Evolutionary conservation across 2,329 filamentous ascomycete genomes (phyloP), one percentile per base, ranked within the genome.

Genomic region (Stachybotrys elegans): DNA sequence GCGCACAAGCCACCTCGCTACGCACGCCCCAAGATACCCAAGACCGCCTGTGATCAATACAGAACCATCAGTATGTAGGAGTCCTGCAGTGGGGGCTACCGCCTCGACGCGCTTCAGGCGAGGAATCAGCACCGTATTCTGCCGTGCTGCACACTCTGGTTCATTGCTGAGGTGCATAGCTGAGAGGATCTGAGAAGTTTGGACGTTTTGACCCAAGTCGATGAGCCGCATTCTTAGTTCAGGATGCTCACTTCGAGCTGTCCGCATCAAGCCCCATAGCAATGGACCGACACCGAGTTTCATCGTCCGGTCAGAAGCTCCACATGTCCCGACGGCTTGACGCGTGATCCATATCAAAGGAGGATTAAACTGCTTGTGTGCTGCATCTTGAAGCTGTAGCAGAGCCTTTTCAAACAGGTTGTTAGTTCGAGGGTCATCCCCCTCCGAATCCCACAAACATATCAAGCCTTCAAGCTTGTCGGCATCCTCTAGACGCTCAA

Each of bases 191-290:
- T 22, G 22, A 6, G 27, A 13, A 9, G 16, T 16, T 6, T 6
- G 16, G 6, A 29, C 8, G 2, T 32, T 22, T 12, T 27, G 35
- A 35, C n/a, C 23, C 9, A 51, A 22, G 21, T 53, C 51, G 19
- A 53, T 40, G 29, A 51, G 40, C 11, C 51, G 51, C 21, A 53
- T 39, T 17, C 25, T 23, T 27, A 49, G 17, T 14, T 53, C 47
- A 13, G 49, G 47, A 17, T 49, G 45, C 44, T 53, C 51, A n/a
- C 23, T 47, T 25, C 45, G 36, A 31, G 40, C 51, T 6, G 51
- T 44, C n/a, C 51, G 47, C 43, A 51, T 48, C 22, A 53, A 41
- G 17, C 51, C 51, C 51, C 47, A 49, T 17, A 51, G 39, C 37
- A 40, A 40, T 17, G 38, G 22, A 11, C 38, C 38, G 8, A 27